A percentile compares a stretch with the other conserved stretches of the same genome.
Conservation (phyloP, 345 rosid genomes). For the Dipteronia sinensis region DNA sequence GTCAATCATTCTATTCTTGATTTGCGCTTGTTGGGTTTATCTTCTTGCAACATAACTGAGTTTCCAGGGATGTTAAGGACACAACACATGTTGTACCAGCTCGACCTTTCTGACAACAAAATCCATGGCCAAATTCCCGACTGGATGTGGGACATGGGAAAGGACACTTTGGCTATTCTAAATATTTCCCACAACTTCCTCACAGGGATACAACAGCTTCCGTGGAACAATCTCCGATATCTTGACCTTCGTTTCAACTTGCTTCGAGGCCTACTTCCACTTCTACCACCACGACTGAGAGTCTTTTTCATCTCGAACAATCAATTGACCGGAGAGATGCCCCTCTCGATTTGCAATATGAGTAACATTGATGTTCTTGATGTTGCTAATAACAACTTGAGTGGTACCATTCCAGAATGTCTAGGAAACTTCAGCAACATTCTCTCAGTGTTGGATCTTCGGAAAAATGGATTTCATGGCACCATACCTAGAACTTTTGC, state of each 20-base stretch:
- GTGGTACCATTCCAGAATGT: slow-evolving; percentile 30
- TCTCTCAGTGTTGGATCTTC: slow-evolving; percentile 15
- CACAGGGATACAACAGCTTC: slow-evolving; percentile 4
- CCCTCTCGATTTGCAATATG: slow-evolving; percentile 3
- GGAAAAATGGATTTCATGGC: slow-evolving; percentile 28
- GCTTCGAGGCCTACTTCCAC: slow-evolving; percentile 21
- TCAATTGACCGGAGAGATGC: slow-evolving; percentile 15
- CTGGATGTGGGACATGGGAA: background rate
- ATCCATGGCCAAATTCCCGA: slow-evolving; percentile 23
- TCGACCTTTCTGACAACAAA: slow-evolving; percentile 19
- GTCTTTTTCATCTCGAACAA: background rate
- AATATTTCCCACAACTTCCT: slow-evolving; percentile 26
- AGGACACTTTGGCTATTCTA: background rate
- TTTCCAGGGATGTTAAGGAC: slow-evolving; percentile 17
- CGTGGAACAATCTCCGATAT: background rate
- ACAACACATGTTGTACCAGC: background rate
- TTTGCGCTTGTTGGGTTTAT: background rate
- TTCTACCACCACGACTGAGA: background rate
- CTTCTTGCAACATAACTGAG: slow-evolving; percentile 16
- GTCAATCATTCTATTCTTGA: slow-evolving; percentile 4
- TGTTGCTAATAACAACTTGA: slow-evolving; percentile 34
- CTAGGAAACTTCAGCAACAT: background rate
- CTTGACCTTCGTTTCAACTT: slow-evolving; percentile 24
- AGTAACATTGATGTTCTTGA: slow-evolving; percentile 10
- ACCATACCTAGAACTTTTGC: background rate